These are phyloP conservation scores for Chaetoscypha palmicola DNA, from an alignment of 2,329 filamentous ascomycete genomes.

Conservation along the genomic window DNA sequence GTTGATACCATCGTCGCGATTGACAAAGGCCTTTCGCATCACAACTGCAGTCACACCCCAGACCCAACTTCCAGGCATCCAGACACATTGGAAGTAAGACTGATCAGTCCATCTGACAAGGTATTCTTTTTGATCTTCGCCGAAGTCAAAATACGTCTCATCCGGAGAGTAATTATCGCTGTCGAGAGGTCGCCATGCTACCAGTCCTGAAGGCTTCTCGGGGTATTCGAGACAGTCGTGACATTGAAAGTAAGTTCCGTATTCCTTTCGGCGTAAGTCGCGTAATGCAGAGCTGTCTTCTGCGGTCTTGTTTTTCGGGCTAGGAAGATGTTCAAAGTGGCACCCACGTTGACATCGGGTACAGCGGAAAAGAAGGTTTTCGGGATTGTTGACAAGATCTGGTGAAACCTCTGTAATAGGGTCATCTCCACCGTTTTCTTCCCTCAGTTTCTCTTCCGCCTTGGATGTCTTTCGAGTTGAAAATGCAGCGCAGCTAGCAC, in stretches of 20 bases:
- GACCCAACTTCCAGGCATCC: conserved; percentile 88
- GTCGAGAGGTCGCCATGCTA: conserved; percentile 78
- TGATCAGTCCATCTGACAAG: conserved; percentile 78
- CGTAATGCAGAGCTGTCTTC: conserved; percentile 43
- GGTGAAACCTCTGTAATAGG: conserved; percentile 60
- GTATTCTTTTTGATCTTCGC: conserved; percentile 81
- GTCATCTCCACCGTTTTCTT: conserved; percentile 72
- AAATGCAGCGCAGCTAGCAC: conserved; percentile 67
- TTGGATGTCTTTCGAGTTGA: conserved; percentile 63
- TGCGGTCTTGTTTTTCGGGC: conserved; percentile 30
- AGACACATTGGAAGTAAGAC: conserved; percentile 76
- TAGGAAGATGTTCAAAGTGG: conserved; percentile 76
- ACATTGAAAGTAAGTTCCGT: conserved; percentile 71
- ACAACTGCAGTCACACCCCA: conserved; percentile 56
- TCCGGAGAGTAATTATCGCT: conserved; percentile 47
- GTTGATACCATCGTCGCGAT: conserved; percentile 54
- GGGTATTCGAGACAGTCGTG: conserved; percentile 62
- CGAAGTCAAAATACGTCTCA: conserved; percentile 46
- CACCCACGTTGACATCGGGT: conserved; percentile 66
- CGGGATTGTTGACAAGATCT: conserved; percentile 63
- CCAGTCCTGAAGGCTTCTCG: conserved; percentile 66
- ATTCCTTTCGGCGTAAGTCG: conserved; percentile 62
- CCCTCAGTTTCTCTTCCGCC: conserved; percentile 76
- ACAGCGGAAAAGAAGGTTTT: conserved; percentile 80
- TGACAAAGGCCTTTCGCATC: conserved; percentile 72